A percentile compares a stretch with the other conserved stretches of the same genome.
phyloP scores from a whole-genome alignment of 2,329 filamentous ascomycete species.

The Parastagonospora avenae region DNA sequence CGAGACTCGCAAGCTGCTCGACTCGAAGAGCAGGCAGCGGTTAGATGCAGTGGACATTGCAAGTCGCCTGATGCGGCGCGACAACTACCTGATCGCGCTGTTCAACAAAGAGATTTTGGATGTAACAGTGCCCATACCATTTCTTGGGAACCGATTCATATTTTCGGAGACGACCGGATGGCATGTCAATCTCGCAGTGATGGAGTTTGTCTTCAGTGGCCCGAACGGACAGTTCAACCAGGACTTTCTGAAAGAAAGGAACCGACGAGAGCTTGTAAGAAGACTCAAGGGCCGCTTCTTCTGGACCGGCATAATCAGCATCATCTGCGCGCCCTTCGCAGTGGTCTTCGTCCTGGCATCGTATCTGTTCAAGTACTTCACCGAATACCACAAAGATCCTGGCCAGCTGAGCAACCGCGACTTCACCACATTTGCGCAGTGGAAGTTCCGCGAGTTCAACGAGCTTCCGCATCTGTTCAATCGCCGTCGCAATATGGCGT shows the following conservation, averaged over 20 bases:
- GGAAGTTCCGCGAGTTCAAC: conserved; percentile 99
- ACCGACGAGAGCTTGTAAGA: conserved; percentile 77
- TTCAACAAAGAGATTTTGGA: conserved; percentile 97
- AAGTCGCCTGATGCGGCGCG: conserved; percentile 92
- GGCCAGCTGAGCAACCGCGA: conserved; percentile 83
- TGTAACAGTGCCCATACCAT: conserved; percentile 82
- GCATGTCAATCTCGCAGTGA: conserved; percentile 87
- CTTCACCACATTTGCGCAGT: conserved; percentile 92
- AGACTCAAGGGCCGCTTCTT: conserved; percentile 78
- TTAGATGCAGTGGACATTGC: conserved; percentile 97
- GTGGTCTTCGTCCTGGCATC: conserved; percentile 85
- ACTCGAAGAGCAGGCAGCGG: conserved; percentile 88
- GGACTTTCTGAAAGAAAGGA: conserved; percentile 82
- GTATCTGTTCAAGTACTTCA: conserved; percentile 95
- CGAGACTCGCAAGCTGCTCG: conserved; percentile 66
- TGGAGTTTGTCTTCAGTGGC: conserved; percentile 90
- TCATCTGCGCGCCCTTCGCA: conserved; percentile 84
- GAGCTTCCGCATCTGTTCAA: conserved; percentile 92
- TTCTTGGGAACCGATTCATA: conserved; percentile 76
- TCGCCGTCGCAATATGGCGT: conserved; percentile 89
- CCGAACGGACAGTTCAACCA: conserved; percentile 82
- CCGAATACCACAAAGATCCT: conserved; percentile 95
- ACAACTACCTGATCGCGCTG: conserved; percentile 95
- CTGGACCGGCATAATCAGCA: conserved; percentile 83
- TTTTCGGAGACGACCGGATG: conserved; percentile 91